These are phyloP conservation scores for Phytophthora citricola DNA, from an alignment of 352 stramenopile genomes.

Conservation along the genomic window DNA sequence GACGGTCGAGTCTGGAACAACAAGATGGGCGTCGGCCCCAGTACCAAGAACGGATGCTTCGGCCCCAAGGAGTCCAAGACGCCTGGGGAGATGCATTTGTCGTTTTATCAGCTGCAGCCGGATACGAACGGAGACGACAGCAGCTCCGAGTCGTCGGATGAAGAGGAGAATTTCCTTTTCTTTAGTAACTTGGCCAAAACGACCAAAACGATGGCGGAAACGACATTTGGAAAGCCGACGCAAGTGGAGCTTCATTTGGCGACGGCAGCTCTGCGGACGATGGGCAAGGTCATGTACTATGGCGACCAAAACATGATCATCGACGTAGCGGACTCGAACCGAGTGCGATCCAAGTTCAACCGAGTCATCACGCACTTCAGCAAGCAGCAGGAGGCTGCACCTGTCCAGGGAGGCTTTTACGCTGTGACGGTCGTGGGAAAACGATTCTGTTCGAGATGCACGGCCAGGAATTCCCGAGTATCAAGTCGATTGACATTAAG, in stretches of 20 bases:
- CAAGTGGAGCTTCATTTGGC: constrained; percentile 64
- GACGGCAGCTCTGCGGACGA: constrained; percentile 54
- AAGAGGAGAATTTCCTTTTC: constrained; percentile 72
- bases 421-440: constrained; percentile 80
- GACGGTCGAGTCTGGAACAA: constrained; percentile 83
- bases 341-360: constrained; percentile 84
- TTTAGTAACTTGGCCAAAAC: constrained; percentile 64
- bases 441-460: constrained; percentile 80
- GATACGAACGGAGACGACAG: constrained; percentile 43
- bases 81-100: constrained; percentile 82
- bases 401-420: constrained; percentile 74
- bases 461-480: constrained; percentile 52
- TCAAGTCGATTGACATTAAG: constrained; percentile 62
- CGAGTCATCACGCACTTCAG: constrained; percentile 82
- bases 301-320: constrained; percentile 81
- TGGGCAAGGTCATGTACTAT: constrained; percentile 82
- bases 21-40: constrained; percentile 81
- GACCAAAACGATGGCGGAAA: constrained; percentile 75
- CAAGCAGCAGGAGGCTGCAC: constrained; percentile 61
- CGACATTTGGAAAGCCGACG: constrained; percentile 67
- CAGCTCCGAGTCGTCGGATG: constrained; percentile 64
- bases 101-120: constrained; percentile 69
- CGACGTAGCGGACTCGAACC: constrained; percentile 84
- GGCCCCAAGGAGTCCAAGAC: constrained; percentile 73
- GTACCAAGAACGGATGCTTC: constrained; percentile 84